Evolutionary conservation across 2,329 filamentous ascomycete species (phyloP), one percentile per base, ranked within the genome.

Genomic region (Madurella fahalii): DNA sequence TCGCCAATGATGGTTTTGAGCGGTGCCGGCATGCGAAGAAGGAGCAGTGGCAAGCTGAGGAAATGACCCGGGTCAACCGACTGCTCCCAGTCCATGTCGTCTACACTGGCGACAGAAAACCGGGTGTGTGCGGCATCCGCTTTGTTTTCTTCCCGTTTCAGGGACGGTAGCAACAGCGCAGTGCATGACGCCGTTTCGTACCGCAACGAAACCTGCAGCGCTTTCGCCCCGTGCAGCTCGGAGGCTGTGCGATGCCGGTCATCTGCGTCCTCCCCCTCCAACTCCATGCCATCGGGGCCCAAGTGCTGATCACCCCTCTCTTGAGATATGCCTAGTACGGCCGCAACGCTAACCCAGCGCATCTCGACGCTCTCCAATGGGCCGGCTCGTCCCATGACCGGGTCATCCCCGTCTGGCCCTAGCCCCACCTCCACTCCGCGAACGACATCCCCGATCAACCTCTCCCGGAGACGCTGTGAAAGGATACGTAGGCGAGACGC

Each of bases 361-460:
- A 82, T 73, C 12, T 70, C 69, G 1, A 83, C 78, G 4, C 64
- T 64, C 57, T 77, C 74, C 17, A 84, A 61, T 2, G 74, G 68
- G 1, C 76, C 76, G 0, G 73, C 70, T 9, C 71, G 67, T 0
- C 70, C 69, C 18, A 77, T 62, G 0, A 65, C 57, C 7, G 61
- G 72, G 25, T 77, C 75, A 16, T 71, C 72, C 3, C 63, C 64
- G 11, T 56, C 72, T 4, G 9, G 16, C 0, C 42, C 54, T 1
- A 79, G 62, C 0, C 75, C 75, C 16, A 84, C 74, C 58, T 83
- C 79, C 16, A 84, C 76, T 42, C 81, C 81, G 52, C 81, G 77
- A n/a, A 84, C 78, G 1, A 82, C 76, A 60, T 84, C 81, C 15
- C 81, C 81, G 0, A 82, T 79, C 0, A 84, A 72, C 1, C 72